Conservation (phyloP, 1,284 basidiomycete species). For the Ustilago esculenta region DNA sequence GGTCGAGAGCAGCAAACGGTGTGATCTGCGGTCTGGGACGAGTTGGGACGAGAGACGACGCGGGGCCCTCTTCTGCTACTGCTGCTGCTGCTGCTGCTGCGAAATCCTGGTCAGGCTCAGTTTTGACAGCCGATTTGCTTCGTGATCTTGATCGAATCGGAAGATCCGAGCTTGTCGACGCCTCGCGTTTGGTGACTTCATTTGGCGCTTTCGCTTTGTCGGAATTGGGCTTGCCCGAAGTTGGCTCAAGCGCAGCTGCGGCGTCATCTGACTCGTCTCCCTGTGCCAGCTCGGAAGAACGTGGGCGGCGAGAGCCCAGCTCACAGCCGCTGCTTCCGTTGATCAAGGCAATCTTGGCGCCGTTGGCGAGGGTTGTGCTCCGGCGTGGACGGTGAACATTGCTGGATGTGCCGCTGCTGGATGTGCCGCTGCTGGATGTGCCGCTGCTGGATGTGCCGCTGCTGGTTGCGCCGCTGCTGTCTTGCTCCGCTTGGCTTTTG, state of each 20-base stretch:
- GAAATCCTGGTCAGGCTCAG: constrained; percentile 7
- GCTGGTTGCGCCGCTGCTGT: constrained; percentile 2
- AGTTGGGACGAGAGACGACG: background rate
- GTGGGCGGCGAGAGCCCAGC: constrained; percentile 2
- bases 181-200: constrained; percentile 8
- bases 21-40: constrained; percentile 31
- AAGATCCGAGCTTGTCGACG: constrained; percentile 8
- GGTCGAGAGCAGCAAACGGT: constrained; percentile 17
- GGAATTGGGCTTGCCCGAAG: constrained; percentile 1
- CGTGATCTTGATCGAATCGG: constrained; percentile 26
- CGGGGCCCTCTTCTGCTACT: background rate
- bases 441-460: too few species aligned
- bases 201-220: constrained; percentile 15
- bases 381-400: constrained; percentile 27
- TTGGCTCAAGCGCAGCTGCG: background rate
- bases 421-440: too few species aligned
- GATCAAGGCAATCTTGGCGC: background rate
- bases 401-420: too few species aligned
- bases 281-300: constrained; percentile 4
- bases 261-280: constrained; percentile 5
- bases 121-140: constrained; percentile 26
- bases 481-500: constrained; percentile 8
- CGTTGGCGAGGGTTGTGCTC: constrained; percentile 15
- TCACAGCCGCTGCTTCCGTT: constrained; percentile 12
- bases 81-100: background rate